phyloP scores from a whole-genome alignment of 805 yeast species.

The Cyberlindnera amylophila region DNA sequence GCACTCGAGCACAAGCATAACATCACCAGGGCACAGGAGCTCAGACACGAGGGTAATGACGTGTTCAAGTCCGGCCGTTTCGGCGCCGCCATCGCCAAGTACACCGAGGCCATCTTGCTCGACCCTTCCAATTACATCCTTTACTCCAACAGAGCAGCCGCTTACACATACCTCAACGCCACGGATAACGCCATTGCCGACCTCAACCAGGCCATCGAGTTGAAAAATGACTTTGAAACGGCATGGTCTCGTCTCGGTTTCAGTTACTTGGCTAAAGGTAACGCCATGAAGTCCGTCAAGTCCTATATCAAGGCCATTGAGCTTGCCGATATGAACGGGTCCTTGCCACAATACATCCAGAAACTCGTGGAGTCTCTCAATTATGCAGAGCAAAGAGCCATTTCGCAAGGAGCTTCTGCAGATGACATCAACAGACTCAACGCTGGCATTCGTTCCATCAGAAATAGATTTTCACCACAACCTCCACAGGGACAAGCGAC shows the following conservation, averaged over 20 bases:
- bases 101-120: conserved; percentile 33
- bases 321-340: conserved; percentile 14
- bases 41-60: conserved; percentile 21
- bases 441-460: conserved; percentile 7
- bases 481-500: not conserved
- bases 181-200: conserved; percentile 36
- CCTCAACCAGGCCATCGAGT: conserved; percentile 28
- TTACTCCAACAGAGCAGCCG: conserved; percentile 39
- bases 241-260: conserved; percentile 38
- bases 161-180: conserved; percentile 33
- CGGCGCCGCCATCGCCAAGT: conserved; percentile 32
- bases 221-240: conserved; percentile 35
- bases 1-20: conserved; percentile 2
- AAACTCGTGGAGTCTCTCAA: conserved; percentile 16
- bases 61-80: conserved; percentile 15
- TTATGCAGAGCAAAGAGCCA: conserved; percentile 19
- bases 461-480: conserved; percentile 1
- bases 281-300: conserved; percentile 33
- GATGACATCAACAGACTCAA: conserved; percentile 10
- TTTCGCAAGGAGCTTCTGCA: conserved; percentile 13
- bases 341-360: conserved; percentile 14
- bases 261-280: conserved; percentile 33
- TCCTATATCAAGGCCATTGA: conserved; percentile 35
- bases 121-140: conserved; percentile 33
- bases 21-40: conserved; percentile 6